Percentiles rank a stretch among this genome's conserved stretches.
Conservation (phyloP, 805 yeast species). For the Grigorovia transvaalensis region DNA sequence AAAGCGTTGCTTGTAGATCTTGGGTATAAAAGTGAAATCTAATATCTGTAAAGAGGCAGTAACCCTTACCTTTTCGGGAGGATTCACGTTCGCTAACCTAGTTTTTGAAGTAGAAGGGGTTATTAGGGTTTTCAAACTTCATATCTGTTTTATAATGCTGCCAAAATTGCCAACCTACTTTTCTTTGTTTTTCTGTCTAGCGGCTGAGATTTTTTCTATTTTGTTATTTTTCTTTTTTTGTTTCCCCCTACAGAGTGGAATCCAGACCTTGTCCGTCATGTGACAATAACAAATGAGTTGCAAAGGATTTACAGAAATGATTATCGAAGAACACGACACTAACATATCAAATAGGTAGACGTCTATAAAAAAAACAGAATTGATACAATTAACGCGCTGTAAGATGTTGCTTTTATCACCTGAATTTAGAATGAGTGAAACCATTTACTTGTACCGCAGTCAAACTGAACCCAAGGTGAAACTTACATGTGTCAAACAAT, state of each 20-base stretch:
- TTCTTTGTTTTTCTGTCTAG: too few species aligned
- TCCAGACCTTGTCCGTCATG: not conserved
- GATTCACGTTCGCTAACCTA: too few species aligned
- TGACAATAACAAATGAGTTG: not conserved
- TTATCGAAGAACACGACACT: not conserved
- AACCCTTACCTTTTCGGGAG: too few species aligned
- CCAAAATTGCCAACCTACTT: too few species aligned
- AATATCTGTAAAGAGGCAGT: too few species aligned
- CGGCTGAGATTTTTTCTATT: not conserved
- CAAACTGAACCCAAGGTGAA: conserved; percentile 18
- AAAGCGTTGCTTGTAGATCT: too few species aligned
- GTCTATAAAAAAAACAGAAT: not conserved
- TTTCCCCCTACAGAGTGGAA: not conserved
- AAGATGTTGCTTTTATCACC: not conserved
- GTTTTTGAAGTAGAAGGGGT: too few species aligned
- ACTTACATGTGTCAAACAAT: conserved; percentile 15
- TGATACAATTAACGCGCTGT: not conserved
- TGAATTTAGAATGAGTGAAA: conserved; percentile 7
- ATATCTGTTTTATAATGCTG: too few species aligned
- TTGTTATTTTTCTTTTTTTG: not conserved
- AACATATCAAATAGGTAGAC: too few species aligned
- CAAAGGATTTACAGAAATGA: not conserved
- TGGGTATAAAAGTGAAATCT: too few species aligned
- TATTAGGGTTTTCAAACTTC: too few species aligned
- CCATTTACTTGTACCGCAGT: conserved; percentile 19